These are phyloP conservation scores for Puccinia coronata DNA, from an alignment of 1,284 basidiomycete species.

Conservation along the genomic window DNA sequence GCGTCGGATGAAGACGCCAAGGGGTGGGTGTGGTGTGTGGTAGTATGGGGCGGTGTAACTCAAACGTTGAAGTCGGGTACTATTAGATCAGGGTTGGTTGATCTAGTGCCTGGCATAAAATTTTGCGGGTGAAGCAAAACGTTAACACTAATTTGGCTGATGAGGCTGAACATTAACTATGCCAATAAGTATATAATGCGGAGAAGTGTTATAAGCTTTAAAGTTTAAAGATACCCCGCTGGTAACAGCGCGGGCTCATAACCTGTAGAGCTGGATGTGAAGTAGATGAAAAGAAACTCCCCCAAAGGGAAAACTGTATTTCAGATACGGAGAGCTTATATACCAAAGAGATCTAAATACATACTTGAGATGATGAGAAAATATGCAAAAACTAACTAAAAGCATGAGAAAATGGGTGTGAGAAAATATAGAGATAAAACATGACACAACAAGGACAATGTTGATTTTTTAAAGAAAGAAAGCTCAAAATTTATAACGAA, in stretches of 20 bases:
- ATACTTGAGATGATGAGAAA: neutral
- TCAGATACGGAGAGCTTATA: neutral
- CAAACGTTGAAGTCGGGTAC: neutral
- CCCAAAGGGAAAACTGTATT: neutral
- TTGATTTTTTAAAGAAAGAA: too few relatives aligned
- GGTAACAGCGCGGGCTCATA: too few relatives aligned
- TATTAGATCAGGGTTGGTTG: neutral
- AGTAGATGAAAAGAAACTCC: neutral
- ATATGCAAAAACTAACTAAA: too few relatives aligned
- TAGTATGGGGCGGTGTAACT: neutral
- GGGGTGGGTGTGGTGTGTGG: neutral
- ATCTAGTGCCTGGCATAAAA: neutral
- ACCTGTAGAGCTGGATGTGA: too few relatives aligned
- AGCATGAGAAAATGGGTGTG: neutral
- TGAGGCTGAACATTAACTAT: too few relatives aligned
- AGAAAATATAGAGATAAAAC: neutral
- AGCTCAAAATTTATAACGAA: too few relatives aligned
- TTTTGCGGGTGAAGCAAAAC: too few relatives aligned
- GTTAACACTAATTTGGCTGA: too few relatives aligned
- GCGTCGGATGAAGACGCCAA: neutral
- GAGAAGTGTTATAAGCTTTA: too few relatives aligned
- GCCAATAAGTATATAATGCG: too few relatives aligned
- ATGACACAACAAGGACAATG: too few relatives aligned
- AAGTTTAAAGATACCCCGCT: too few relatives aligned
- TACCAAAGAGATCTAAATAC: neutral